These are phyloP conservation scores for Globisporangium splendens DNA, from an alignment of 352 stramenopile genomes.

Conservation along the genomic window DNA sequence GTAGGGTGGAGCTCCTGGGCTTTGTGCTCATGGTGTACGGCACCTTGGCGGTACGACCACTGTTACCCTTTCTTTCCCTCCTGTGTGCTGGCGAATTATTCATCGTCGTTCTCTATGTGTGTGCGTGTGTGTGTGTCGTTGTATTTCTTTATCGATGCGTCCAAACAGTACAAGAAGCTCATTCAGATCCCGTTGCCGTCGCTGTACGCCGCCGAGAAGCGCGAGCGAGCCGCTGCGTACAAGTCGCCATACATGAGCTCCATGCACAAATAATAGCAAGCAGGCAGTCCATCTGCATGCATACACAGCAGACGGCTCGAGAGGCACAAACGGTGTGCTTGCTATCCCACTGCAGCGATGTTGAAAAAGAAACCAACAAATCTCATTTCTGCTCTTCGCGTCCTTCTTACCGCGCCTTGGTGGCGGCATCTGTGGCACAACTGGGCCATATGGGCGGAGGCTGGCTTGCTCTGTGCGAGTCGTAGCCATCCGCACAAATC, in stretches of 20 bases:
- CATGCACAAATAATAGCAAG: constrained; percentile 63
- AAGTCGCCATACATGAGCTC: constrained; percentile 78
- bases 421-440: no score
- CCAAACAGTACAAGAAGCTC: constrained; percentile 77
- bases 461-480: no score
- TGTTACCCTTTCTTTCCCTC: no score
- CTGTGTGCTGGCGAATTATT: neutral
- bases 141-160: neutral
- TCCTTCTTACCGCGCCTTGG: no score
- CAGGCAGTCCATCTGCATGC: neutral
- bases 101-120: constrained; percentile 2
- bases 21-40: constrained; percentile 81
- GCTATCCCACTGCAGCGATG: no score
- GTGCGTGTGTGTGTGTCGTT: constrained; percentile 3
- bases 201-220: constrained; percentile 54
- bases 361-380: no score
- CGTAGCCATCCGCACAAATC: no score
- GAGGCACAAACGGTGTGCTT: no score
- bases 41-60: constrained; percentile 58
- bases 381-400: no score
- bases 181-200: constrained; percentile 38
- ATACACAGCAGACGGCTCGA: no score
- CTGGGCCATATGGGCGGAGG: no score
- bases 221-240: constrained; percentile 30
- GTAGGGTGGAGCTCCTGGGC: constrained; percentile 64